Conservation (phyloP, 805 yeast species). For the Ogataea ramenticola region DNA sequence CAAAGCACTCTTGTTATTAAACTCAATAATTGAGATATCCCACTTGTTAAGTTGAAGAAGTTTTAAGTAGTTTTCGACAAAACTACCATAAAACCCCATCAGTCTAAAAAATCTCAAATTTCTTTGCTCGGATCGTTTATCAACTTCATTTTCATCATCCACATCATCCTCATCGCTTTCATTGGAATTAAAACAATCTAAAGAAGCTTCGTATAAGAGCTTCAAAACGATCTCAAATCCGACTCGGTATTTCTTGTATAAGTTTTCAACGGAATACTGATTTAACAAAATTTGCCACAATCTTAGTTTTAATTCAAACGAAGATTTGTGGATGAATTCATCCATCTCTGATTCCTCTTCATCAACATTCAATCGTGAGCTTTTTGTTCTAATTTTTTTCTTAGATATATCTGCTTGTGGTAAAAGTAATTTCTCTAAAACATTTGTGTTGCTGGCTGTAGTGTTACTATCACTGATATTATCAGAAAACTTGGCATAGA, state of each 20-base stretch:
- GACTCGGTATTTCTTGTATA: conserved; percentile 29
- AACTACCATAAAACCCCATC: conserved; percentile 47
- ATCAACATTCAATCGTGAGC: conserved; percentile 6
- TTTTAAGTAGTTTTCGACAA: conserved; percentile 31
- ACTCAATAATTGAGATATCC: conserved; percentile 13
- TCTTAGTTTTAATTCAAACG: conserved; percentile 59
- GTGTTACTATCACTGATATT: conserved; percentile 17
- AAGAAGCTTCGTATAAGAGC: conserved; percentile 27
- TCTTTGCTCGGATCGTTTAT: conserved; percentile 26
- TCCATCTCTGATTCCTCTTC: conserved; percentile 45
- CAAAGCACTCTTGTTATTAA: background rate
- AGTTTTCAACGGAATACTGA: conserved; percentile 33
- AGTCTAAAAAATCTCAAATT: conserved; percentile 38
- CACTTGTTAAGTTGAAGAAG: conserved; percentile 27
- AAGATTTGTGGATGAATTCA: conserved; percentile 52
- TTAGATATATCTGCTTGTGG: background rate
- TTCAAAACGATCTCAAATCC: conserved; percentile 48
- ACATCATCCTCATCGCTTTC: conserved; percentile 21
- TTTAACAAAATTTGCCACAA: conserved; percentile 70
- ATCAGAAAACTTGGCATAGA: conserved; percentile 53
- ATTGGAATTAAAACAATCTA: background rate
- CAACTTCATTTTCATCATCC: conserved; percentile 14
- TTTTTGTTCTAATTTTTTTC: background rate
- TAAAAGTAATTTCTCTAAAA: conserved; percentile 39
- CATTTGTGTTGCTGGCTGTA: conserved; percentile 22